Percentiles rank a stretch among this genome's conserved stretches.
Evolutionary conservation across 768 basidiomycete genomes (phyloP).

Genomic region (Sistotremastrum niveocremeum): DNA sequence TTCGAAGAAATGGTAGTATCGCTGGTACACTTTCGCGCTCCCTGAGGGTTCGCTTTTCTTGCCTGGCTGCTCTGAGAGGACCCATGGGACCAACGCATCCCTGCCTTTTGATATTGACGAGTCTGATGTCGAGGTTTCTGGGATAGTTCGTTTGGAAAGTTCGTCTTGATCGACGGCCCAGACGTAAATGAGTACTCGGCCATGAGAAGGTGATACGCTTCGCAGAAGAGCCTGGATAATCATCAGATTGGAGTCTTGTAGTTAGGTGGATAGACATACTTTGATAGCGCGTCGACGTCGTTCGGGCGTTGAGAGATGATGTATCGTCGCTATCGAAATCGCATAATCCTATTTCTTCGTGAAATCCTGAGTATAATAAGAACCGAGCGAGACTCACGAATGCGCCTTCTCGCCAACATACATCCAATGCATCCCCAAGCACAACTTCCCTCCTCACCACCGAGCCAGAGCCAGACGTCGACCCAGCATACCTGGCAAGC

Average conservation of each 20-base stretch:
- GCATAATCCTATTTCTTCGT: conserved; percentile 65
- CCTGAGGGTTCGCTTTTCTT: background rate
- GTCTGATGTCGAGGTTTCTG: conserved; percentile 6
- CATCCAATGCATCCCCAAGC: conserved; percentile 61
- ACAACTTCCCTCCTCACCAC: conserved; percentile 53
- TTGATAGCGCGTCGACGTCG: conserved; percentile 63
- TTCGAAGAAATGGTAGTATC: conserved; percentile 95
- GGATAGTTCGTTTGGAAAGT: conserved; percentile 61
- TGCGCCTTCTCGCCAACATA: conserved; percentile 58
- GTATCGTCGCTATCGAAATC: conserved; percentile 95
- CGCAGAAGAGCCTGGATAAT: conserved; percentile 44
- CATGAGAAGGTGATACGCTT: conserved; percentile 50
- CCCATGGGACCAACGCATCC: conserved; percentile 91
- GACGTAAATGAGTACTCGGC: conserved; percentile 82
- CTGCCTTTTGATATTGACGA: conserved; percentile 25
- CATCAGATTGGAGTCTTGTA: background rate
- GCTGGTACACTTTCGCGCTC: conserved; percentile 45
- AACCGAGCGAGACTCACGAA: conserved; percentile 47
- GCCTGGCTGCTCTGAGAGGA: conserved; percentile 29
- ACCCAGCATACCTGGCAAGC: conserved; percentile 54
- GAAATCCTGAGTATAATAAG: conserved; percentile 1
- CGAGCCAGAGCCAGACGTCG: conserved; percentile 9
- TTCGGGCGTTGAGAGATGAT: conserved; percentile 76
- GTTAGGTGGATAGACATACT: conserved; percentile 26
- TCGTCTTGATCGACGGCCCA: conserved; percentile 95